These are phyloP conservation scores for Tylopilus sp. DNA, from an alignment of 1,284 basidiomycete genomes.

Conservation along the genomic window DNA sequence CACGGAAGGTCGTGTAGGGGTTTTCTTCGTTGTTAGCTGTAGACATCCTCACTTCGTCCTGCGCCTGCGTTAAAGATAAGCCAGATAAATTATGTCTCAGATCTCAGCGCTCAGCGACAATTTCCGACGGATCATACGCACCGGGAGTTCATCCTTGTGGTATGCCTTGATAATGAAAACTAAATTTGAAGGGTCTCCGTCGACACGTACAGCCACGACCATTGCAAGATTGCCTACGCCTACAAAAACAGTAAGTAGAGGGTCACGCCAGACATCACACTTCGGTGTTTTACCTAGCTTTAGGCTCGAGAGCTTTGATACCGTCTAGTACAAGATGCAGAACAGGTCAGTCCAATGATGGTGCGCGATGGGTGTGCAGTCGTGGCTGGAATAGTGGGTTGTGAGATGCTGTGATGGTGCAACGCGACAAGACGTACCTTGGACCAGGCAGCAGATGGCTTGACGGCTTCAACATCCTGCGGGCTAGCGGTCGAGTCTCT, in stretches of 20 bases:
- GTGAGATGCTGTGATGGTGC: no score
- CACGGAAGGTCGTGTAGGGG: slow-evolving; percentile 56
- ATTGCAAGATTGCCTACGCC: slow-evolving; percentile 51
- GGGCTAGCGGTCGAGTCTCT: no score
- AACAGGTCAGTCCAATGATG: no score
- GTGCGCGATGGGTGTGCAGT: no score
- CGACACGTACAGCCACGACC: slow-evolving; percentile 52
- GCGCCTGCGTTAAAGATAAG: no score
- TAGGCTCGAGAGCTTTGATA: slow-evolving; percentile 51
- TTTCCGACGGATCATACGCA: slow-evolving; percentile 29
- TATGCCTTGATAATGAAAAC: slow-evolving; percentile 57
- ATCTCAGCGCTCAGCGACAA: no score
- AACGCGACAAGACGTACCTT: no score
- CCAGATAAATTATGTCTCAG: slow-evolving; percentile 1
- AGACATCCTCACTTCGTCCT: no score
- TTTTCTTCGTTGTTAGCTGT: slow-evolving; percentile 48
- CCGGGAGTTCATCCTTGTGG: slow-evolving; percentile 28
- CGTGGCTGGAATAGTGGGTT: no score
- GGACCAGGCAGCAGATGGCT: no score
- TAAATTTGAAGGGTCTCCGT: slow-evolving; percentile 38
- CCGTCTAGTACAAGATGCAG: slow-evolving; percentile 43
- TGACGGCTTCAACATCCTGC: no score
- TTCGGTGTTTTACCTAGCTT: slow-evolving; percentile 49
- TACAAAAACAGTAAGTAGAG: slow-evolving; percentile 27
- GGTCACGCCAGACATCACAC: neutral